Percentiles rank a stretch among this genome's conserved stretches.
These are phyloP conservation scores for Nadsonia starkeyi-henricii DNA, from an alignment of 1,139 yeast genomes.

Conservation along the genomic window DNA sequence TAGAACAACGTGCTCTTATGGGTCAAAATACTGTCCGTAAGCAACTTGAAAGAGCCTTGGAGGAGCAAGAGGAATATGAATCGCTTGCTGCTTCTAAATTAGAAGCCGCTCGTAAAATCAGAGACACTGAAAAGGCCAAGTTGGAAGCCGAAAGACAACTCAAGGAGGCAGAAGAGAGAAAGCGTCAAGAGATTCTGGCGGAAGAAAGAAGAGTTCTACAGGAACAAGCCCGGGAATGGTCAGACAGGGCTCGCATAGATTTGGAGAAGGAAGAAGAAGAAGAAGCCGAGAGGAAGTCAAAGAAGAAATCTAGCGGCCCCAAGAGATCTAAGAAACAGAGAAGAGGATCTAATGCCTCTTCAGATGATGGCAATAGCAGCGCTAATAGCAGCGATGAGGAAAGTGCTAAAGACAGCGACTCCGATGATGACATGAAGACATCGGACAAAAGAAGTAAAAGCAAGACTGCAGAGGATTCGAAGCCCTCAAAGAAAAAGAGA, in stretches of 20 bases:
- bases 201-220: conserved; percentile 68
- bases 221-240: conserved; percentile 77
- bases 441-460: conserved; percentile 9
- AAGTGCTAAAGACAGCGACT: conserved; percentile 9
- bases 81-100: conserved; percentile 43
- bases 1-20: conserved; percentile 72
- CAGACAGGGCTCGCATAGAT: conserved; percentile 30
- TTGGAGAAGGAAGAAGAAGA: conserved; percentile 18
- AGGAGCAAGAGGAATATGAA: conserved; percentile 62
- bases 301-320: conserved; percentile 14
- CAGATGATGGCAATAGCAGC: conserved; percentile 2
- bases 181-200: conserved; percentile 46
- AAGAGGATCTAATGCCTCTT: conserved; percentile 8
- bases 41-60: conserved; percentile 55
- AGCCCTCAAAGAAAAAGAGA: conserved; percentile 13
- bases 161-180: conserved; percentile 51
- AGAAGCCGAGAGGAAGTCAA: conserved; percentile 20
- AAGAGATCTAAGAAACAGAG: conserved; percentile 9
- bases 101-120: conserved; percentile 61
- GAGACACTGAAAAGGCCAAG: conserved; percentile 24
- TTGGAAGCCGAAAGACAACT: conserved; percentile 31
- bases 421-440: conserved; percentile 11
- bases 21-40: conserved; percentile 65
- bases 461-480: conserved; percentile 7
- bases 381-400: conserved; percentile 12